Evolutionary conservation across 192 early-diverging fungal genomes (phyloP).

Genomic region (Linderina pennispora): DNA sequence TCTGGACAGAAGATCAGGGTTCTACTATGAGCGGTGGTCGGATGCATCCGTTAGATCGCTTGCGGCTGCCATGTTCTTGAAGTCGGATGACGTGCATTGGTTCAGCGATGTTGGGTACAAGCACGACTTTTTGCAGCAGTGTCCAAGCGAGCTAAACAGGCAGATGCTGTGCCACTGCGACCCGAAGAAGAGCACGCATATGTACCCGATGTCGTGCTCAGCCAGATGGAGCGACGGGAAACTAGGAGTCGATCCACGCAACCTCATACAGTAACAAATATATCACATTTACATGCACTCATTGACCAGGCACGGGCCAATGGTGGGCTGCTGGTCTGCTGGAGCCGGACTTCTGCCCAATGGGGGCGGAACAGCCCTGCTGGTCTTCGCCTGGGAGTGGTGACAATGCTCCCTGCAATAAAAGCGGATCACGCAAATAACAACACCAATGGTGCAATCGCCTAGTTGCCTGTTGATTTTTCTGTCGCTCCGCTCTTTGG

Average conservation of each 20-base stretch:
- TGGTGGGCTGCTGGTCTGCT: neutral
- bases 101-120: constrained; percentile 59
- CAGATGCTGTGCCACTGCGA: constrained; percentile 32
- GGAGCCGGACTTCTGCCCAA: neutral
- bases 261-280: neutral
- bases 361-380: neutral
- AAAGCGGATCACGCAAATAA: too few relatives aligned
- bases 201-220: constrained; percentile 24
- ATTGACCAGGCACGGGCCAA: neutral
- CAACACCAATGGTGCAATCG: too few relatives aligned
- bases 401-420: too few relatives aligned
- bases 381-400: too few relatives aligned
- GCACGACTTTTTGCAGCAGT: constrained; percentile 53
- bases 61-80: constrained; percentile 50
- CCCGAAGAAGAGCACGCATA: constrained; percentile 21
- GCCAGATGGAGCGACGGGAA: constrained; percentile 4
- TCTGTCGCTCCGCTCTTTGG: too few relatives aligned
- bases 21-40: constrained; percentile 47
- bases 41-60: constrained; percentile 57
- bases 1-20: constrained; percentile 44
- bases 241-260: neutral
- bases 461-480: too few relatives aligned
- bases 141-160: constrained; percentile 41
- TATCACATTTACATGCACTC: neutral
- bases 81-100: constrained; percentile 46